These are phyloP conservation scores for Paecilomyces niveus DNA, from an alignment of 2,329 filamentous ascomycete species.

Conservation along the genomic window DNA sequence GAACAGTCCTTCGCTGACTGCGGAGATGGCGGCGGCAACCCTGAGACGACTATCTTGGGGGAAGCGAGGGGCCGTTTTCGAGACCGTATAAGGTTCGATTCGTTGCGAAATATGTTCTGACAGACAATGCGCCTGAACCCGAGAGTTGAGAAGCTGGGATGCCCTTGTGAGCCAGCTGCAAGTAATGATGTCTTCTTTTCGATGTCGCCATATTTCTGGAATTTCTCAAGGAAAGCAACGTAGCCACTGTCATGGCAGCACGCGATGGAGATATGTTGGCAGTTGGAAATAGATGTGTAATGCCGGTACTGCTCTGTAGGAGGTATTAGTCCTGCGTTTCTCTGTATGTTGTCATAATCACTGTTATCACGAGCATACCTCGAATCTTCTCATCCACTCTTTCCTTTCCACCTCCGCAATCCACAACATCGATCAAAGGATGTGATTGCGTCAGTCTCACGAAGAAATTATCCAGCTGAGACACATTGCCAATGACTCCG, in stretches of 20 bases:
- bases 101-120: background rate
- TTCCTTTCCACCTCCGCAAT: slow-evolving; percentile 52
- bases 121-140: background rate
- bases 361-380: slow-evolving; percentile 20
- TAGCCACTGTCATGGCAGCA: slow-evolving; percentile 53
- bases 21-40: background rate
- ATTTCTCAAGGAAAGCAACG: slow-evolving; percentile 44
- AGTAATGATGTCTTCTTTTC: background rate
- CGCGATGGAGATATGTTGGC: slow-evolving; percentile 53
- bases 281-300: slow-evolving; percentile 48
- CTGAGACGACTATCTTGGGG: background rate
- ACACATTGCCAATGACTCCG: slow-evolving; percentile 24
- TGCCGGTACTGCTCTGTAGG: background rate
- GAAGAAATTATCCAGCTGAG: slow-evolving; percentile 11
- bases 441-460: slow-evolving; percentile 22
- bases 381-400: slow-evolving; percentile 51
- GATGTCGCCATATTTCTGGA: slow-evolving; percentile 15
- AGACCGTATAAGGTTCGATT: background rate
- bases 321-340: background rate
- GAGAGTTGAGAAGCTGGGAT: background rate
- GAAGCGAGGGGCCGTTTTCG: background rate
- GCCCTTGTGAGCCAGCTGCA: background rate
- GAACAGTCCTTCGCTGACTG: background rate
- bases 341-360: slow-evolving; percentile 11
- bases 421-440: slow-evolving; percentile 50